These are phyloP conservation scores for Coemansia biformis DNA, from an alignment of 192 early-diverging fungal genomes.

Conservation along the genomic window DNA sequence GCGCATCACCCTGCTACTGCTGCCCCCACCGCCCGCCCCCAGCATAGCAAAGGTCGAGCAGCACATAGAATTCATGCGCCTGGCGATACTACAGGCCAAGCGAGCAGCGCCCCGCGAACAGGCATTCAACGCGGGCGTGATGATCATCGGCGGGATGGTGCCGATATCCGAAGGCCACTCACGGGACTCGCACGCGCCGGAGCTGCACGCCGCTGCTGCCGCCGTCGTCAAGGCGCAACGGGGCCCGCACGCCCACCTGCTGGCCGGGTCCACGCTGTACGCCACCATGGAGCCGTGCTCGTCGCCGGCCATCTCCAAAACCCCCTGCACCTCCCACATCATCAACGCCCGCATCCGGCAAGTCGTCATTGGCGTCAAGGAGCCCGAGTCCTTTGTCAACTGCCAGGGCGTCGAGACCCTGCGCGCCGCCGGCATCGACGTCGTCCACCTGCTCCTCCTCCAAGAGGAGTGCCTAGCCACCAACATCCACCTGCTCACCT, in stretches of 20 bases:
- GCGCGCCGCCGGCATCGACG: slow-evolving; percentile 64
- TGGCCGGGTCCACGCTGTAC: slow-evolving; percentile 66
- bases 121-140: slow-evolving; percentile 27
- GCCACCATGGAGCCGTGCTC: slow-evolving; percentile 98
- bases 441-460: slow-evolving; percentile 64
- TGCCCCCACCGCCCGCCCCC: too few species aligned
- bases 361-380: slow-evolving; percentile 83
- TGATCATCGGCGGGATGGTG: slow-evolving; percentile 26
- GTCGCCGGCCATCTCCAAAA: slow-evolving; percentile 64
- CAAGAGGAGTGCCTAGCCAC: slow-evolving; percentile 70
- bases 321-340: slow-evolving; percentile 70
- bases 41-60: slow-evolving; percentile 24
- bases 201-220: slow-evolving; percentile 22
- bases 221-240: slow-evolving; percentile 24
- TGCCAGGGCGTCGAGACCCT: slow-evolving; percentile 71
- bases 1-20: too few species aligned
- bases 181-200: slow-evolving; percentile 13
- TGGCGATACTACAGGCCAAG: slow-evolving; percentile 38
- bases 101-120: slow-evolving; percentile 19
- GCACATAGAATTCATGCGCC: slow-evolving; percentile 37
- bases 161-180: slow-evolving; percentile 29
- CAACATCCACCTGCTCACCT: slow-evolving; percentile 56
- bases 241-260: background rate
- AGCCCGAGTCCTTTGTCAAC: slow-evolving; percentile 81
- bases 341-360: slow-evolving; percentile 59